A percentile compares a stretch with the other conserved stretches of the same genome.
phyloP scores from a whole-genome alignment of 176 grass and related monocot species.

The Zoysia japonica region DNA sequence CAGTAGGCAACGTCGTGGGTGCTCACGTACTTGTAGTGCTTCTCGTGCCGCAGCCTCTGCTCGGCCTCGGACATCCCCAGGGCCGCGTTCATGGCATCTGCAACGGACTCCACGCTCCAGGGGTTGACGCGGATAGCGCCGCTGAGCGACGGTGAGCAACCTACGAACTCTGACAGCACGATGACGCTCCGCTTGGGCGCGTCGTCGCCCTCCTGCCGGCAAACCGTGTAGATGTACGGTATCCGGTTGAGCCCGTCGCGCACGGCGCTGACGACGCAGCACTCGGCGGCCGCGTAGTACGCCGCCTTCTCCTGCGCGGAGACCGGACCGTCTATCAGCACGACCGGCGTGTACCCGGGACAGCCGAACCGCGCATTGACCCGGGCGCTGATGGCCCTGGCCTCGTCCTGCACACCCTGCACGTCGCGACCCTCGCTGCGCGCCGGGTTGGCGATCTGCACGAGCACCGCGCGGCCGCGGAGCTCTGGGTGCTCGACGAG shows the following conservation, averaged over 20 bases:
- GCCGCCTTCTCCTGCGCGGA: conserved; percentile 67
- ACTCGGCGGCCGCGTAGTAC: conserved; percentile 75
- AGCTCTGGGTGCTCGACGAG: conserved; percentile 63
- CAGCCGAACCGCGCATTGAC: conserved; percentile 67
- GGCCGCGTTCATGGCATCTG: conserved; percentile 75
- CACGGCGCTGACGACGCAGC: conserved; percentile 78
- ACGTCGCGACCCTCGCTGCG: conserved; percentile 85
- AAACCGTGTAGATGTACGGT: conserved; percentile 86
- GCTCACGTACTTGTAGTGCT: conserved; percentile 92
- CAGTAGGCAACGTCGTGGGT: conserved; percentile 88
- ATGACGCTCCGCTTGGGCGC: conserved; percentile 65
- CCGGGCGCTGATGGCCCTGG: conserved; percentile 59
- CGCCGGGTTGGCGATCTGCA: conserved; percentile 86
- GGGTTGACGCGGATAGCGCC: conserved; percentile 86
- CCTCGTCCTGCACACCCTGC: conserved; percentile 76
- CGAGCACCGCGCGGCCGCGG: conserved; percentile 57
- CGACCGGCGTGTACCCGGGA: conserved; percentile 72
- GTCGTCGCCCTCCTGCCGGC: conserved; percentile 66
- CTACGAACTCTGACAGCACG: conserved; percentile 85
- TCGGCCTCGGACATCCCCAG: conserved; percentile 61
- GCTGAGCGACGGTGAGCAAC: conserved; percentile 85
- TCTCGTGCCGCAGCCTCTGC: conserved; percentile 83
- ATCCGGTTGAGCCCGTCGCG: conserved; percentile 87
- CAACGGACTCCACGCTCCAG: conserved; percentile 79
- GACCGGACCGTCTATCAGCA: conserved; percentile 58